phyloP scores from a whole-genome alignment of 495 filamentous ascomycete genomes.

The Penicillium macrosclerotiorum region DNA sequence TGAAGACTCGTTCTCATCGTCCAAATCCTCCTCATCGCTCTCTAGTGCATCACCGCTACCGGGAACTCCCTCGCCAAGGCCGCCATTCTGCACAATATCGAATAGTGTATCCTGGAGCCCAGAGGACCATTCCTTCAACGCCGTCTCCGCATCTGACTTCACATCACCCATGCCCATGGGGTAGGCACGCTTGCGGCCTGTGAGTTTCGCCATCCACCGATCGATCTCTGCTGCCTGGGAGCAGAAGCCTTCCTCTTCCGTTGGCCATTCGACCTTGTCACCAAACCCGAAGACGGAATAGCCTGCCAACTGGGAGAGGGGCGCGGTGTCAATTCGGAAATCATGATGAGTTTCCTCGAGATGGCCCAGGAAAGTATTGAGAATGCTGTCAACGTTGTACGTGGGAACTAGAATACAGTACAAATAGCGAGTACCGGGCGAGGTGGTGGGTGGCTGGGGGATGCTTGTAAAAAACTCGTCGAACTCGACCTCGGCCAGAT shows the following conservation, averaged over 20 bases:
- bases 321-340: constrained; percentile 89
- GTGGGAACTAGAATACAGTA: constrained; percentile 82
- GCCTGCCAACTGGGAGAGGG: constrained; percentile 70
- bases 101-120: constrained; percentile 71
- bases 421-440: constrained; percentile 57
- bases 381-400: constrained; percentile 89
- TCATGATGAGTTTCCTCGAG: constrained; percentile 90
- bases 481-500: constrained; percentile 81
- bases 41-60: constrained; percentile 82
- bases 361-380: constrained; percentile 78
- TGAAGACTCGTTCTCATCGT: constrained; percentile 41
- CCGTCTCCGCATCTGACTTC: constrained; percentile 63
- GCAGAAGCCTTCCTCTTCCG: constrained; percentile 86
- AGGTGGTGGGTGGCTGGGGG: constrained; percentile 50
- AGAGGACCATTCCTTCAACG: constrained; percentile 71
- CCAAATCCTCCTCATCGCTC: constrained; percentile 72
- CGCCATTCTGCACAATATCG: constrained; percentile 60
- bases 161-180: constrained; percentile 86
- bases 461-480: constrained; percentile 82
- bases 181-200: constrained; percentile 73
- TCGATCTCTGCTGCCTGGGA: constrained; percentile 85
- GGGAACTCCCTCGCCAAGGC: constrained; percentile 72
- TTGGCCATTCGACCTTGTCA: constrained; percentile 87
- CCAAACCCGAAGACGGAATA: constrained; percentile 95
- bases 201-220: constrained; percentile 93